A percentile compares a stretch with the other conserved stretches of the same genome.
phyloP scores from a whole-genome alignment of 257 asterid species.

The Rauvolfia tetraphylla region DNA sequence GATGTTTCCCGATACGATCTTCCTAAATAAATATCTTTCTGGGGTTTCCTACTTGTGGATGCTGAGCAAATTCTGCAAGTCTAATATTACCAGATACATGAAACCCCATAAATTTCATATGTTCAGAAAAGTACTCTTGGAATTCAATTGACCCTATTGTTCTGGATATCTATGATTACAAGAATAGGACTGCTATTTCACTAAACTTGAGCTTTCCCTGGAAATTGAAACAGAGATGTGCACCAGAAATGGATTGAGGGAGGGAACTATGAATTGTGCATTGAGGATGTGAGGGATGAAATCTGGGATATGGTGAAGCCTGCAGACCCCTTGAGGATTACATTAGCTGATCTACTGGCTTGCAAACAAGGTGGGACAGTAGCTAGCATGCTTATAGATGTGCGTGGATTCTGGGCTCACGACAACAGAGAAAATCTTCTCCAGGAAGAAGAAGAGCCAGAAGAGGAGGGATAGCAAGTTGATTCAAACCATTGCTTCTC shows the following conservation, averaged over 20 bases:
- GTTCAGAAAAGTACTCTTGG: neutral
- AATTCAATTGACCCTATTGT: neutral
- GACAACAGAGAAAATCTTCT: constrained; percentile 97
- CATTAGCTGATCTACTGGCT: constrained; percentile 69
- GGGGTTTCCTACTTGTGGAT: constrained; percentile 70
- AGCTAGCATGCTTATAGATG: constrained; percentile 98
- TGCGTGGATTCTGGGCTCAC: constrained; percentile 98
- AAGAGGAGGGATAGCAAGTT: constrained; percentile 58
- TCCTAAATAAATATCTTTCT: constrained; percentile 45
- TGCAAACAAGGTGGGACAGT: constrained; percentile 98
- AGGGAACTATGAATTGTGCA: constrained; percentile 93
- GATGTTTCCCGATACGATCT: constrained; percentile 52
- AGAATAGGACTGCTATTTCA: neutral
- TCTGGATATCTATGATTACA: neutral
- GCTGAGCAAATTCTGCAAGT: constrained; percentile 48
- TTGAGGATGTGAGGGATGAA: constrained; percentile 97
- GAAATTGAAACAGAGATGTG: constrained; percentile 68
- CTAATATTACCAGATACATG: constrained; percentile 60
- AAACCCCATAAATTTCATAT: neutral
- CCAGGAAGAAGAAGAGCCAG: constrained; percentile 99
- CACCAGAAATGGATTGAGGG: constrained; percentile 99
- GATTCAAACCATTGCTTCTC: neutral
- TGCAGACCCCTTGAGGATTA: constrained; percentile 61
- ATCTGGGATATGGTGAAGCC: constrained; percentile 99
- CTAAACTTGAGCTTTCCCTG: neutral